Base-by-base conservation (phyloP, 352 stramenopile genomes). In the Phytophthora sojae region DNA sequence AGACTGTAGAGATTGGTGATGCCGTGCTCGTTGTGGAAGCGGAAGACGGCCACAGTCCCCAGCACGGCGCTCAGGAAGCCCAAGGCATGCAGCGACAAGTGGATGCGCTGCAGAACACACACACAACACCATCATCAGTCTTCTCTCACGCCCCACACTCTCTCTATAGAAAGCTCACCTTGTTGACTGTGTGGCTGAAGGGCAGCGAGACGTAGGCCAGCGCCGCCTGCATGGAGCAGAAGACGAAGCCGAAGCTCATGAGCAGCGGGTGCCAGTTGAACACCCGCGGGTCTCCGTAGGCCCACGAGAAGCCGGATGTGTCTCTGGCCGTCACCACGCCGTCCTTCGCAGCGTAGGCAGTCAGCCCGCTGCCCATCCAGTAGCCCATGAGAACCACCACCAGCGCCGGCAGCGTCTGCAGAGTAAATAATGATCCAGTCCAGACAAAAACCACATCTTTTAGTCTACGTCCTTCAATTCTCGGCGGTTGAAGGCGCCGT, bases 181-280 rank as follows among this genome's bases (percentile, higher is more conserved):
- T 94, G 73, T 93, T 93, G 6, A 77, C 85, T 61, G 76, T 75
- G 37, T 91, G 87, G 6, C 70, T 79, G 45, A 91, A 93, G 6
- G 87, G 87, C 55, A 93, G 53, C 9, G 83, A 88, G 29, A 86
- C 81, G 77, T 94, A 94, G 49, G 64, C 82, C 19, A 94, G 69
- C 30, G 83, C 83, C 6, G 87, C 82, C 55, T 93, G 78, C 11
- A 80, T 82, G 7, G 82, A 91, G 80, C 85, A 95, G 37, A 96
- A 88, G 52, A 96, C 71, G 37, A 97, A 89, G 35, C 89, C 90
- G 50, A 95, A 78, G 49, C 80, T 89, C 90, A 96, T 96, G 78
- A 97, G 79, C 55, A 94, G 56, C 53, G 90, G 90, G 71, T 97
- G 90, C 89, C 90, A 97, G 59, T 95, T 95, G 73, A 97, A 97